Percentiles rank a stretch among this genome's conserved stretches.
Conservation (phyloP, 1,284 basidiomycete species). For the Polyporus tsugae region DNA sequence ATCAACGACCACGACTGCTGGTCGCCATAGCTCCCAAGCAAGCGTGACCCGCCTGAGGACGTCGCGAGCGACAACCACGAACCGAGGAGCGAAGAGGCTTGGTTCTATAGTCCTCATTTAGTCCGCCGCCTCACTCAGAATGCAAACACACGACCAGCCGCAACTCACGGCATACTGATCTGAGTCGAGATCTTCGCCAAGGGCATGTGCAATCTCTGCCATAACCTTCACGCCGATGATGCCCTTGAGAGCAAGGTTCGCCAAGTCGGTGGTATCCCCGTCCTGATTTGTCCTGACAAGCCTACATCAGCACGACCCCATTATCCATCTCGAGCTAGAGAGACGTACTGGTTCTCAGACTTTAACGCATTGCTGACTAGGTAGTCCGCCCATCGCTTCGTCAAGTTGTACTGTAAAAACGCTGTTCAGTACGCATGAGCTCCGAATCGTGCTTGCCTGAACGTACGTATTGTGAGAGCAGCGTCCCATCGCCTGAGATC, state of each 20-base stretch:
- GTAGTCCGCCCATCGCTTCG: constrained; percentile 76
- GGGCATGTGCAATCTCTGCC: constrained; percentile 59
- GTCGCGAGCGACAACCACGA: constrained; percentile 42
- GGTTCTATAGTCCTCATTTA: constrained; percentile 18
- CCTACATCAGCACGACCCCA: neutral
- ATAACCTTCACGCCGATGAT: constrained; percentile 75
- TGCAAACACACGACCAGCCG: neutral
- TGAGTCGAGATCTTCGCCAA: constrained; percentile 55
- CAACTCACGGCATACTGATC: constrained; percentile 57
- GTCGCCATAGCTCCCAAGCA: constrained; percentile 50
- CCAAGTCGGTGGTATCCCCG: constrained; percentile 58
- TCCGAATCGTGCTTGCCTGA: neutral
- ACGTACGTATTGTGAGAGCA: constrained; percentile 60
- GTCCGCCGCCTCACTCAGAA: neutral
- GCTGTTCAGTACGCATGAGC: neutral
- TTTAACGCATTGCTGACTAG: constrained; percentile 66
- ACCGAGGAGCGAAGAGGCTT: constrained; percentile 33
- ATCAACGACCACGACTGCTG: constrained; percentile 62
- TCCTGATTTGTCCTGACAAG: constrained; percentile 62
- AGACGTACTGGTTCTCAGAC: constrained; percentile 55
- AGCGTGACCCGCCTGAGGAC: constrained; percentile 47
- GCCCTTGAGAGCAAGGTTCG: constrained; percentile 77
- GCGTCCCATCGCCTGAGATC: constrained; percentile 60
- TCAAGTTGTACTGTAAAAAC: constrained; percentile 53
- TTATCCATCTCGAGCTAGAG: neutral